Conservation (phyloP, 1,139 yeast genomes). For the Protomyces arabidopsidicola region DNA sequence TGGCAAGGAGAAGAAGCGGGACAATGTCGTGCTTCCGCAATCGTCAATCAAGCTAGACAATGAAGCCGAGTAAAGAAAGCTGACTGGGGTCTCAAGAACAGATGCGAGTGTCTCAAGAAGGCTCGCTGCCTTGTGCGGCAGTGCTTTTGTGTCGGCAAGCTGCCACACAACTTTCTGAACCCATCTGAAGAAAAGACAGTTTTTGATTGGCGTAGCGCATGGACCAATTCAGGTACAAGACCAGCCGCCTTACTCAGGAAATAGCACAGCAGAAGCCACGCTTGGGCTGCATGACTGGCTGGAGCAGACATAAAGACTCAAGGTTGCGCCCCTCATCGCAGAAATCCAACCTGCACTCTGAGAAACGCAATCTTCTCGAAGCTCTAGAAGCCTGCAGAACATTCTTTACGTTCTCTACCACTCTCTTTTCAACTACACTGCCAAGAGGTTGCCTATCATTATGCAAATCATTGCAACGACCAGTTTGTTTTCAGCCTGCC, state of each 20-base stretch:
- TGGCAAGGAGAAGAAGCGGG: not conserved
- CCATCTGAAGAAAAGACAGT: not conserved
- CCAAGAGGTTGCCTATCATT: not conserved
- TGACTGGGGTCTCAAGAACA: not conserved
- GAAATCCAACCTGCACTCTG: not conserved
- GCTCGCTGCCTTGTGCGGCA: not conserved
- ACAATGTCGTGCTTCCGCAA: too few species aligned
- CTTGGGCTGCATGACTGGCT: not conserved
- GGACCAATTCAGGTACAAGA: conserved; percentile 31
- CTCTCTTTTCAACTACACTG: not conserved
- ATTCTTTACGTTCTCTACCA: not conserved
- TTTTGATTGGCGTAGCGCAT: not conserved
- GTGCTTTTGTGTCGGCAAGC: not conserved
- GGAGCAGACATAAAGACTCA: not conserved
- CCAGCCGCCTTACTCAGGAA: conserved; percentile 35
- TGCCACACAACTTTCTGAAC: not conserved
- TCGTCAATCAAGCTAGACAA: too few species aligned
- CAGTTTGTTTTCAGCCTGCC: not conserved
- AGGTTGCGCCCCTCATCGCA: not conserved
- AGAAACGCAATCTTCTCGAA: not conserved
- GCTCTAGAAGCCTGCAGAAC: conserved; percentile 1
- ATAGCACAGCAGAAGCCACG: not conserved
- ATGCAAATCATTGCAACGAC: not conserved
- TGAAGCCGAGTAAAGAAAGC: too few species aligned
- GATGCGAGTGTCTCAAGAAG: not conserved